Conservation (phyloP, 768 basidiomycete species). For the Mycena albidolilacea region DNA sequence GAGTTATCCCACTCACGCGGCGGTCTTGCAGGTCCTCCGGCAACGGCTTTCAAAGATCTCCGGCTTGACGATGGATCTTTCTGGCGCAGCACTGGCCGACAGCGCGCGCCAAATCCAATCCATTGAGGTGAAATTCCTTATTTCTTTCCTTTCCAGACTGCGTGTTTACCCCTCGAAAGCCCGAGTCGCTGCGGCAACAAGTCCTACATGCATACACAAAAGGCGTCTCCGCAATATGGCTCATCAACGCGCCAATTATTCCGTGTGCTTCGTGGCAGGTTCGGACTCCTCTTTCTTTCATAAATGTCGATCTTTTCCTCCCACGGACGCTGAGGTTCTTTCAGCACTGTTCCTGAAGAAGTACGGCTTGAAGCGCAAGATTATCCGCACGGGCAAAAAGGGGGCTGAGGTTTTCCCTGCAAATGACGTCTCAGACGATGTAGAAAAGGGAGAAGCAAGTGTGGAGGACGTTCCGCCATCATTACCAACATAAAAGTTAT, state of each 20-base stretch:
- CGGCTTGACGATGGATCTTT: slow-evolving; percentile 23
- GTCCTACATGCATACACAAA: slow-evolving; percentile 36
- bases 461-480: not conserved
- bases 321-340: not conserved
- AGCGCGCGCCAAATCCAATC: slow-evolving; percentile 22
- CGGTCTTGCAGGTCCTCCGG: slow-evolving; percentile 18
- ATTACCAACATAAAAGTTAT: not conserved
- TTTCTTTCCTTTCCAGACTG: not conserved
- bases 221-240: slow-evolving; percentile 35
- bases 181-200: slow-evolving; percentile 25
- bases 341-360: slow-evolving; percentile 37
- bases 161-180: slow-evolving; percentile 9
- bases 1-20: not conserved
- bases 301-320: not conserved
- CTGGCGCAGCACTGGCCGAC: slow-evolving; percentile 27
- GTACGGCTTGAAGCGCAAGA: slow-evolving; percentile 37
- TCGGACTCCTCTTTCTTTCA: not conserved
- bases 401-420: slow-evolving; percentile 13
- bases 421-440: not conserved
- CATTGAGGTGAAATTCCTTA: slow-evolving; percentile 13
- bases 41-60: slow-evolving; percentile 29
- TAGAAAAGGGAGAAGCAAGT: slow-evolving; percentile 16
- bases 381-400: slow-evolving; percentile 25
- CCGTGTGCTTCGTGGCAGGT: slow-evolving; percentile 31
- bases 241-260: slow-evolving; percentile 34